Evolutionary conservation across 1,284 basidiomycete genomes (phyloP).

Genomic region (Peniophora sp.): DNA sequence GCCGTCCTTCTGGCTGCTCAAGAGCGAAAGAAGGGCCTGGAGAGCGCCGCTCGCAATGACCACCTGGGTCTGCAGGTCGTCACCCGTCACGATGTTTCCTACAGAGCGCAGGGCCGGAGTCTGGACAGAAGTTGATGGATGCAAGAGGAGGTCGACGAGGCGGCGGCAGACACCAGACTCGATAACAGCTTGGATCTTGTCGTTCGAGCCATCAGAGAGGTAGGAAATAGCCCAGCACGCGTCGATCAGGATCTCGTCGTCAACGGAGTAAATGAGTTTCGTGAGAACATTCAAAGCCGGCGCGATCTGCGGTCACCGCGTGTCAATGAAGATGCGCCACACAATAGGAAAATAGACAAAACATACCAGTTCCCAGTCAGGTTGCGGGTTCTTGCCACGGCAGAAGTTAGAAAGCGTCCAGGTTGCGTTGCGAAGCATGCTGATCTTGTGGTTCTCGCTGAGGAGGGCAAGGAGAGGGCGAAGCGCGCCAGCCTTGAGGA

Average conservation of each 20-base stretch:
- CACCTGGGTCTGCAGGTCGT: constrained; percentile 98
- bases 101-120: constrained; percentile 96
- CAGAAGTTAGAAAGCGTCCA: constrained; percentile 99
- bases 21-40: constrained; percentile 83
- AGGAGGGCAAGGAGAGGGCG: constrained; percentile 65
- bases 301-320: constrained; percentile 60
- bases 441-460: constrained; percentile 88
- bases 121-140: constrained; percentile 96
- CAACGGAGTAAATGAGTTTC: constrained; percentile 97
- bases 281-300: constrained; percentile 94
- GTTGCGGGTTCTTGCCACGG: constrained; percentile 92
- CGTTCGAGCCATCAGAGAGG: constrained; percentile 97
- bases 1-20: constrained; percentile 95
- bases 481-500: constrained; percentile 70
- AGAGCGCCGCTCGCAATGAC: constrained; percentile 96
- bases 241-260: constrained; percentile 98
- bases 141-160: constrained; percentile 96
- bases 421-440: constrained; percentile 95
- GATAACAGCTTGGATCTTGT: constrained; percentile 99
- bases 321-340: background rate
- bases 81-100: constrained; percentile 98
- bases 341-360: constrained; percentile 3
- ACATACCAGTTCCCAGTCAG: constrained; percentile 86
- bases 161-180: constrained; percentile 97
- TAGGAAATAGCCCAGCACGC: constrained; percentile 99